Evolutionary conservation across 805 yeast genomes (phyloP).

Genomic region (Metschnikowia baotianmanensis): DNA sequence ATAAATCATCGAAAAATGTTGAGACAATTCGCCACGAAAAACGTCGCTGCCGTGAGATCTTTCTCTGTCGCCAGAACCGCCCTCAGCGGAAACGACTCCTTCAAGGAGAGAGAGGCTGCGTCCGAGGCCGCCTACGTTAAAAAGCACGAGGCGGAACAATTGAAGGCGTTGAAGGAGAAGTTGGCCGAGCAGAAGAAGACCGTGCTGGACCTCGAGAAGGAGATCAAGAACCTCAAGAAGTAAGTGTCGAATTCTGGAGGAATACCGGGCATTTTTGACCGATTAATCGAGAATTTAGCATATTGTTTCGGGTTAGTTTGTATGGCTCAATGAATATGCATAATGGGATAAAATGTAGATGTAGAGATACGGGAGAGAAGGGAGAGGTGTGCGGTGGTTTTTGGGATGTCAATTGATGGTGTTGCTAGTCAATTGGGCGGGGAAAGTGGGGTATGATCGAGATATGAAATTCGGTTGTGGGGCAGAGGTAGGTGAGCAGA

Average conservation of each 20-base stretch:
- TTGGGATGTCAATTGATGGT: no score
- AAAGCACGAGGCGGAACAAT: constrained; percentile 87
- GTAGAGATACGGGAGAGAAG: no score
- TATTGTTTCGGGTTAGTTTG: no score
- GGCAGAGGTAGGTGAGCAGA: no score
- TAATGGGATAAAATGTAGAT: no score
- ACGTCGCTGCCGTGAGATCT: constrained; percentile 16
- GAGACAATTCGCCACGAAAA: constrained; percentile 20
- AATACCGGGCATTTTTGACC: no score
- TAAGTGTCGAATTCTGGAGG: constrained; percentile 28
- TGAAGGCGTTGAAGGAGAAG: constrained; percentile 71
- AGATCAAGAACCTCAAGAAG: constrained; percentile 50
- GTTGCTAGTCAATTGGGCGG: no score
- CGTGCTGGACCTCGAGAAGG: constrained; percentile 47
- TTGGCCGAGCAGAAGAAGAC: constrained; percentile 71
- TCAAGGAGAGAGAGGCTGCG: constrained; percentile 85
- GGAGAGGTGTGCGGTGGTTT: no score
- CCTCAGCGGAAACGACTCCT: constrained; percentile 23
- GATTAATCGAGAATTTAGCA: no score
- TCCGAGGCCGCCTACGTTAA: constrained; percentile 82
- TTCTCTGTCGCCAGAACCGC: constrained; percentile 17
- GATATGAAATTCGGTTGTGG: no score
- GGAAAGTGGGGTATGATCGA: no score
- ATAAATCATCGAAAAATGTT: constrained; percentile 13
- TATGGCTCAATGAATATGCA: no score